phyloP scores from a whole-genome alignment of 2,329 filamentous ascomycete genomes.

The Huntiella savannae region DNA sequence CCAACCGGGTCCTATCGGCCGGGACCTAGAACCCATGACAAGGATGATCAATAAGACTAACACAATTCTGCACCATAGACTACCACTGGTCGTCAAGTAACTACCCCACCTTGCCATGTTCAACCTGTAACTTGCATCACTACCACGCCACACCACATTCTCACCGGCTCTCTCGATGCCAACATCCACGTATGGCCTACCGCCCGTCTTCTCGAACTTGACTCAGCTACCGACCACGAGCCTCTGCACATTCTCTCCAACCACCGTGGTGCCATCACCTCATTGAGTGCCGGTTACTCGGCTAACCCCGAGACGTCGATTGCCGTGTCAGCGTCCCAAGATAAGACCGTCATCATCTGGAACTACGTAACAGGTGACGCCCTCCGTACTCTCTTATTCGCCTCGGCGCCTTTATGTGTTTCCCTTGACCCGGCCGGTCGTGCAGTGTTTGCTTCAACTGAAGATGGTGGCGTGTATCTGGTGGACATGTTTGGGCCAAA shows the following conservation, averaged over 20 bases:
- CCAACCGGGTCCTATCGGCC: too few species aligned
- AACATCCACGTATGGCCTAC: conserved; percentile 88
- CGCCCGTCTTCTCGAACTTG: conserved; percentile 46
- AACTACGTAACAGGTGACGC: conserved; percentile 65
- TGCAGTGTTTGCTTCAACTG: conserved; percentile 62
- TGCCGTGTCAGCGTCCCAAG: conserved; percentile 64
- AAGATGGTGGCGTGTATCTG: conserved; percentile 62
- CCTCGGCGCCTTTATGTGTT: conserved; percentile 51
- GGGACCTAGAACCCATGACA: too few species aligned
- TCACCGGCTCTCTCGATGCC: conserved; percentile 69
- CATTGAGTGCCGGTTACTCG: conserved; percentile 43
- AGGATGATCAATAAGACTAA: not conserved
- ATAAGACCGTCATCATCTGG: conserved; percentile 84
- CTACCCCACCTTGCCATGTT: conserved; percentile 59
- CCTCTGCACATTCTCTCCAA: conserved; percentile 62
- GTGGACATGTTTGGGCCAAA: conserved; percentile 49
- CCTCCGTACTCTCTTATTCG: conserved; percentile 66
- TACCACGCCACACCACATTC: conserved; percentile 50
- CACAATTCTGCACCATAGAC: conserved; percentile 26
- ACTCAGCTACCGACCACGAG: conserved; percentile 36
- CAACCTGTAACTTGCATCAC: conserved; percentile 62
- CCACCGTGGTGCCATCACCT: conserved; percentile 56
- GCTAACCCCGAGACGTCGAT: conserved; percentile 53
- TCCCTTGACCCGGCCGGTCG: conserved; percentile 67
- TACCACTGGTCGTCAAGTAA: conserved; percentile 56